Evolutionary conservation across 495 filamentous ascomycete species (phyloP).

Genomic region (Amniculicola lignicola): DNA sequence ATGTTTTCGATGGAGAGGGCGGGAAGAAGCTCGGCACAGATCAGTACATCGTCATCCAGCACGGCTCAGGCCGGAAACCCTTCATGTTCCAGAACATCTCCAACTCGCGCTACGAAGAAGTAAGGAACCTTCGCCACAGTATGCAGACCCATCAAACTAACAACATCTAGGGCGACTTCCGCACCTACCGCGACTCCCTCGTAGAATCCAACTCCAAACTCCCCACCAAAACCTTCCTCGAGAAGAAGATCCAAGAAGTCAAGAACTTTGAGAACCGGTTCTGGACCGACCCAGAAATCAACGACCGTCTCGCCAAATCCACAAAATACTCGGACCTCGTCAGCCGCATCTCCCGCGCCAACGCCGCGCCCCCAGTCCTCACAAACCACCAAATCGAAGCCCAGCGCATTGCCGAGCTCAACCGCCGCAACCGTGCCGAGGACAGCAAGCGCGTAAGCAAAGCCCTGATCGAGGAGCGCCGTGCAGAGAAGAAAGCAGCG

Average conservation of each 20-base stretch:
- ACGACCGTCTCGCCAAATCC: slow-evolving; percentile 67
- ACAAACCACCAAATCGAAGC: slow-evolving; percentile 49
- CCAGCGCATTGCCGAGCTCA: slow-evolving; percentile 72
- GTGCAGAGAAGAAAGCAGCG: slow-evolving; percentile 15
- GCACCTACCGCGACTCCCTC: slow-evolving; percentile 76
- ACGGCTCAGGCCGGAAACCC: slow-evolving; percentile 28
- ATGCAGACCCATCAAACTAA: slow-evolving; percentile 35
- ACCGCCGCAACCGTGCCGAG: slow-evolving; percentile 70
- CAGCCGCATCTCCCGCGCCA: slow-evolving; percentile 29
- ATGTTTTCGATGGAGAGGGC: slow-evolving; percentile 43
- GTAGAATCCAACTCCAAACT: slow-evolving; percentile 66
- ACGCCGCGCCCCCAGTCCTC: slow-evolving; percentile 2
- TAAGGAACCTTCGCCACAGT: slow-evolving; percentile 1
- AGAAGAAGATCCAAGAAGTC: slow-evolving; percentile 74
- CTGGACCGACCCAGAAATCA: slow-evolving; percentile 78
- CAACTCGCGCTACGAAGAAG: slow-evolving; percentile 27
- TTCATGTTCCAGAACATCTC: slow-evolving; percentile 25
- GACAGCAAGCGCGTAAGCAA: slow-evolving; percentile 80
- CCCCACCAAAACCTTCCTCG: slow-evolving; percentile 63
- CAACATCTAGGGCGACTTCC: slow-evolving; percentile 63
- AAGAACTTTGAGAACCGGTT: slow-evolving; percentile 69
- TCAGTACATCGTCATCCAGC: slow-evolving; percentile 25
- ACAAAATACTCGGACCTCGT: slow-evolving; percentile 47
- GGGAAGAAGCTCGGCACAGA: slow-evolving; percentile 22
- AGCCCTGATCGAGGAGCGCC: slow-evolving; percentile 75